phyloP scores from a whole-genome alignment of 306 rosid genomes.

The Abrus pulchellus region DNA sequence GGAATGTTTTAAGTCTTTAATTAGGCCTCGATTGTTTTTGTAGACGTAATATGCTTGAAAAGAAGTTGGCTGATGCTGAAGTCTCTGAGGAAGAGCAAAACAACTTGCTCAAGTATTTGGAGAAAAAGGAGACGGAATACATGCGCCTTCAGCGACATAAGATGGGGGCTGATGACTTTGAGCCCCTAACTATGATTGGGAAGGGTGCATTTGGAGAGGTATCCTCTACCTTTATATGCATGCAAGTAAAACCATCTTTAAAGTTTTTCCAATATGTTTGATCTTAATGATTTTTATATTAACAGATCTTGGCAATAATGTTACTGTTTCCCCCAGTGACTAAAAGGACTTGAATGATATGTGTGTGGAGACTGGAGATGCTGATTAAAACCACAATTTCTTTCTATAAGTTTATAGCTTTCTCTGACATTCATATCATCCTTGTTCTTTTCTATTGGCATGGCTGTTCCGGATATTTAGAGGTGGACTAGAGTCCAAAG shows the following conservation, averaged over 20 bases:
- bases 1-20: neutral
- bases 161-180: constrained; percentile 94
- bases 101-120: constrained; percentile 77
- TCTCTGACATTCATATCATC: constrained; percentile 11
- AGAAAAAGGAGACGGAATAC: constrained; percentile 86
- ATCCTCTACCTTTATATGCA: constrained; percentile 40
- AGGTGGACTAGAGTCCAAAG: neutral
- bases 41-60: constrained; percentile 83
- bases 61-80: constrained; percentile 93
- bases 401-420: neutral
- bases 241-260: constrained; percentile 18
- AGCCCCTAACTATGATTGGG: constrained; percentile 84
- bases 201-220: constrained; percentile 98
- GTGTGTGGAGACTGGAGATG: constrained; percentile 19
- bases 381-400: constrained; percentile 26
- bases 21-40: constrained; percentile 15
- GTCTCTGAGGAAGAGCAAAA: constrained; percentile 84
- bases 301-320: constrained; percentile 31
- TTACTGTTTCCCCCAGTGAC: constrained; percentile 6
- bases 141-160: constrained; percentile 89
- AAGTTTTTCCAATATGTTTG: constrained; percentile 18
- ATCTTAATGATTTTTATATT: neutral
- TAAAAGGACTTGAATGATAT: constrained; percentile 35
- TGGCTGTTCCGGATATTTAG: constrained; percentile 8
- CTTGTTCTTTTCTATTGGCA: constrained; percentile 17